Conservation (phyloP, 1,284 basidiomycete species). For the Leccinum subspadiceum region DNA sequence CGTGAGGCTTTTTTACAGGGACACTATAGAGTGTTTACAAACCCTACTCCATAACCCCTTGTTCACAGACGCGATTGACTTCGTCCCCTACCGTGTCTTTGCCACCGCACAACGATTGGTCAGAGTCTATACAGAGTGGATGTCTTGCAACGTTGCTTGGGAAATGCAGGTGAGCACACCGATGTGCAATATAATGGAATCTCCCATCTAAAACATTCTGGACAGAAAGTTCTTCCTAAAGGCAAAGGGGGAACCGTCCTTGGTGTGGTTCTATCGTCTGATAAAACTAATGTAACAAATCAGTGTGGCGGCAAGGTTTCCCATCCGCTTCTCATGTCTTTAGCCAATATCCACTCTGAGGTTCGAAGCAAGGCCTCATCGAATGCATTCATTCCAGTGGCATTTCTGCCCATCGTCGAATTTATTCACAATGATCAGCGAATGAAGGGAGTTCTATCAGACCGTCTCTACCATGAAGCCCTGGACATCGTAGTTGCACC, state of each 20-base stretch:
- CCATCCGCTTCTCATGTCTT: background rate
- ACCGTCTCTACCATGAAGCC: background rate
- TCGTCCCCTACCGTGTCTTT: background rate
- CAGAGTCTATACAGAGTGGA: background rate
- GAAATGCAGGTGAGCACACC: constrained; percentile 6
- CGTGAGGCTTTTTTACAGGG: background rate
- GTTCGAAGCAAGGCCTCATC: constrained; percentile 28
- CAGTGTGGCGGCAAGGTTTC: constrained; percentile 24
- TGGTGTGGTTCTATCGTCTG: constrained; percentile 28
- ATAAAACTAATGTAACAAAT: constrained; percentile 35
- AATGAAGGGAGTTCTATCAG: background rate
- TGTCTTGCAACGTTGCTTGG: background rate
- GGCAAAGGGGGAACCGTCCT: background rate
- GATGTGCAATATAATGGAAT: too few relatives aligned
- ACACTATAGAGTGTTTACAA: constrained; percentile 1
- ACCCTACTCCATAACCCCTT: background rate
- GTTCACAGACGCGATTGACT: background rate
- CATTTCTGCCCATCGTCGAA: constrained; percentile 31
- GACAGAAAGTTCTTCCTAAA: background rate
- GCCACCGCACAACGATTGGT: background rate
- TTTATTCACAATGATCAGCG: constrained; percentile 17
- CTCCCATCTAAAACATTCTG: too few relatives aligned
- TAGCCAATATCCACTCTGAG: constrained; percentile 34
- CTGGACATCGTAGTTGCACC: background rate
- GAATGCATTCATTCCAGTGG: constrained; percentile 29